Evolutionary conservation across 805 yeast species (phyloP).

Genomic region (Yamadazyma scolyti): DNA sequence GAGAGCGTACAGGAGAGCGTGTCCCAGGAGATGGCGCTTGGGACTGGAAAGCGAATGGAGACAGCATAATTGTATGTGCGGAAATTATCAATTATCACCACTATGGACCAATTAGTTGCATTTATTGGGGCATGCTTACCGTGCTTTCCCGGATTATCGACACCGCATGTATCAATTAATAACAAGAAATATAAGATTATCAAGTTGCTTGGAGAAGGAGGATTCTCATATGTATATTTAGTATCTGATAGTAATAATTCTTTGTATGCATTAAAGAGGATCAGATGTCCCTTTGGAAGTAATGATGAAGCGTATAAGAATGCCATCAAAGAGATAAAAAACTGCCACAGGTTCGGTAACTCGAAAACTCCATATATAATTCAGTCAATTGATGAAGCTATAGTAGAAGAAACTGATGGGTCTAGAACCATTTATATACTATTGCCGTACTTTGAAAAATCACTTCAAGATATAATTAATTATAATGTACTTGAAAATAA

Average conservation of each 20-base stretch:
- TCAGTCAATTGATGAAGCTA: slow-evolving; percentile 64
- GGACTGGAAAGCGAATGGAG: too few relatives aligned
- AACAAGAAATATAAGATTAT: slow-evolving; percentile 58
- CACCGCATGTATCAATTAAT: slow-evolving; percentile 62
- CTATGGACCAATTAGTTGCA: slow-evolving; percentile 21
- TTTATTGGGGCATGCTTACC: slow-evolving; percentile 36
- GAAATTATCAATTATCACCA: background rate
- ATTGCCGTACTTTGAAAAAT: slow-evolving; percentile 69
- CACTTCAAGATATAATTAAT: slow-evolving; percentile 79
- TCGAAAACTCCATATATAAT: slow-evolving; percentile 62
- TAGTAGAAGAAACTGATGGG: slow-evolving; percentile 74
- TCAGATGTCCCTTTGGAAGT: slow-evolving; percentile 82
- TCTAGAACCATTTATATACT: slow-evolving; percentile 73
- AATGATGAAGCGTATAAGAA: slow-evolving; percentile 55
- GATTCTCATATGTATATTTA: slow-evolving; percentile 80
- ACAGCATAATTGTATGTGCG: slow-evolving; percentile 1
- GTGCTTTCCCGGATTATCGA: slow-evolving; percentile 38
- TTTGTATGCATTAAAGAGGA: slow-evolving; percentile 74
- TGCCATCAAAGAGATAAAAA: slow-evolving; percentile 76
- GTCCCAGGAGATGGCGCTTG: too few relatives aligned
- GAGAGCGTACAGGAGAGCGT: too few relatives aligned
- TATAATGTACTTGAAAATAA: slow-evolving; percentile 53
- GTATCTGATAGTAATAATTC: slow-evolving; percentile 51
- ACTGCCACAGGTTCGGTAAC: slow-evolving; percentile 61
- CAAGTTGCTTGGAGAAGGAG: slow-evolving; percentile 85